Evolutionary conservation across 1,139 yeast genomes (phyloP), one percentile per base, ranked within the genome.

Genomic region (Taphrina populina): DNA sequence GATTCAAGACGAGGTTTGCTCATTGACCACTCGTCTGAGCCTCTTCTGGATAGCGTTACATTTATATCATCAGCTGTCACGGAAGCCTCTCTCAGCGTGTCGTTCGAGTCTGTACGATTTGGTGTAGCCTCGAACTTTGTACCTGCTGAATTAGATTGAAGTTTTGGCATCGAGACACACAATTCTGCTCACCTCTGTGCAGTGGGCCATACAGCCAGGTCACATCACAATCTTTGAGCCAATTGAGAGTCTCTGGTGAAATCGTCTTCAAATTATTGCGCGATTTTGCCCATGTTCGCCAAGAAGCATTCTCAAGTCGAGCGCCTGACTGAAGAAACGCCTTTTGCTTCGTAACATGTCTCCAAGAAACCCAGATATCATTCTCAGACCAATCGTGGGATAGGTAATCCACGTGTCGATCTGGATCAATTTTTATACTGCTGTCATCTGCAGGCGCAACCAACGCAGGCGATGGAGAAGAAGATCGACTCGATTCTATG

Each of bases 351-450:
- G 88, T 90, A 60, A 92, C 85, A 68, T 92, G 92, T 62, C 96
- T 77, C 98, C 98, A 92, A 34, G 95, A 87, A 63, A 86, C 86
- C 11, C 95, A 85, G 36, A 92, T 87, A 68, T 92, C 98, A 3
- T 82, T 74, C 62, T 90, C 97, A 65, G 88, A 88, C 98, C 98
- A 92, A 67, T 92, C 79, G 67, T 92, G 96, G 3, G 96, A 86
- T 43, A 92, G 76, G 69, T 92, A 92, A 71, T 92, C 98, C 13
- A 92, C 98, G 66, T 90, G 96, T 53, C 83, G 78, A 46, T 84
- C 79, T 4, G 97, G 96, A 65, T 86, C 95, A 62, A 80, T 79
- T 54, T 79, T 79, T 34, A 90, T 76, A 64, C 85, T 95, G 26
- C 82, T 80, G 70, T 92, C 98, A 70, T 92, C 98, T 65, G 85